These are phyloP conservation scores for Lecanicillium sp. DNA, from an alignment of 2,329 filamentous ascomycete species.

Conservation along the genomic window DNA sequence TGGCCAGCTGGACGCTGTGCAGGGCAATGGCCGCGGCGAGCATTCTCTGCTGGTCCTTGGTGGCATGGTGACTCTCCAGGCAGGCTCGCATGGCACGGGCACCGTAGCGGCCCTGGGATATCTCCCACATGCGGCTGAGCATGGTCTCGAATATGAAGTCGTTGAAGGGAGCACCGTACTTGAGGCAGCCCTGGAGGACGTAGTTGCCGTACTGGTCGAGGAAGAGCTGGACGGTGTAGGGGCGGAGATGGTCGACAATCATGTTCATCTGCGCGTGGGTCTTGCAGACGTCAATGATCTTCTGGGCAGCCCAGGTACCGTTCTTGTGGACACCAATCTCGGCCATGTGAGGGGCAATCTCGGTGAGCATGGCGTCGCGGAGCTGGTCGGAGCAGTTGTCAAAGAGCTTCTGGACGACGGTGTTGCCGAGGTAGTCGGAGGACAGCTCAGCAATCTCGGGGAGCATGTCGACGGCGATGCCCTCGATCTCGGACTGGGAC, in stretches of 20 bases:
- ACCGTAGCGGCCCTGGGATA: constrained; percentile 88
- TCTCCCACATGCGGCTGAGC: constrained; percentile 89
- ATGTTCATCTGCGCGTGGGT: constrained; percentile 73
- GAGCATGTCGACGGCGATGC: constrained; percentile 87
- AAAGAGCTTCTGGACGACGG: constrained; percentile 98
- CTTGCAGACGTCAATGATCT: constrained; percentile 96
- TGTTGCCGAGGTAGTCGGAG: constrained; percentile 96
- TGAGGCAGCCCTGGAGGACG: constrained; percentile 90
- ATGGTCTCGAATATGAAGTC: constrained; percentile 98
- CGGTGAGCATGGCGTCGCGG: constrained; percentile 82
- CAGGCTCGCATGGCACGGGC: constrained; percentile 95
- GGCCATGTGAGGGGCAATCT: constrained; percentile 86
- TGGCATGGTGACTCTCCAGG: constrained; percentile 89
- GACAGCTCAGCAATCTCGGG: constrained; percentile 92
- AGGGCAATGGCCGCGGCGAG: constrained; percentile 92
- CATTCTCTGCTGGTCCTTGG: constrained; percentile 92
- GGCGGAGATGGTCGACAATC: constrained; percentile 77
- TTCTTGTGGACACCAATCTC: constrained; percentile 99
- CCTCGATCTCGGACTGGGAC: constrained; percentile 81
- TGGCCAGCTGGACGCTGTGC: constrained; percentile 92
- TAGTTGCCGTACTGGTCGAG: constrained; percentile 98
- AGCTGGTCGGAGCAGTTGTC: constrained; percentile 89
- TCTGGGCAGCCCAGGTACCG: constrained; percentile 97
- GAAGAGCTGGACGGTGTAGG: constrained; percentile 87
- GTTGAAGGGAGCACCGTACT: constrained; percentile 83